Evolutionary conservation across 257 asterid species (phyloP).

Genomic region (Cordia subcordata): DNA sequence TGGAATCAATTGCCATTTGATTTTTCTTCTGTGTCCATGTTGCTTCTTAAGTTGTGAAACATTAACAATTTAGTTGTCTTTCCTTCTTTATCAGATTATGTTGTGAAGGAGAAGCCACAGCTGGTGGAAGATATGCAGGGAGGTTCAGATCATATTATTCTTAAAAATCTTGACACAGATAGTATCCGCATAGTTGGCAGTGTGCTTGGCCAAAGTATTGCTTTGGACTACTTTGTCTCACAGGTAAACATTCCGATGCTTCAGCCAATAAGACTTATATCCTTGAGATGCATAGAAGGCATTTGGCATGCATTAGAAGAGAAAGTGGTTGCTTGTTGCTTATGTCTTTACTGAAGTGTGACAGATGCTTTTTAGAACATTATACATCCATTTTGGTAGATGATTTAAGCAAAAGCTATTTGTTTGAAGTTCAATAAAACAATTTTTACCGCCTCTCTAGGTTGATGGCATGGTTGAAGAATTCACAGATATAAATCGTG

Average conservation of each 20-base stretch:
- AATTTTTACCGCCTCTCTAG: conserved; percentile 25
- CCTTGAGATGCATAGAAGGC: not conserved
- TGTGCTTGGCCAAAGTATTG: conserved; percentile 97
- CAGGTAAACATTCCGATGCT: conserved; percentile 49
- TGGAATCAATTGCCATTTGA: not conserved
- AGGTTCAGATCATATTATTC: conserved; percentile 75
- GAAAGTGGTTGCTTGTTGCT: not conserved
- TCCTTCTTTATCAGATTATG: conserved; percentile 58
- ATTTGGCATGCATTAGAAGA: not conserved
- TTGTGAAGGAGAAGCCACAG: conserved; percentile 85
- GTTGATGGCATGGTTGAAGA: conserved; percentile 96
- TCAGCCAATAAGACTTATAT: not conserved
- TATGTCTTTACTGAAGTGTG: too few species aligned
- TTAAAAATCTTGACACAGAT: conserved; percentile 75
- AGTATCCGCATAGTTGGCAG: conserved; percentile 86
- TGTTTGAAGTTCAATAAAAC: not conserved
- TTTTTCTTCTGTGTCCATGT: not conserved
- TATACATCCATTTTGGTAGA: not conserved
- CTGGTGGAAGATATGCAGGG: conserved; percentile 90
- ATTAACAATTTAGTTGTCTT: not conserved
- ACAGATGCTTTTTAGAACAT: too few species aligned
- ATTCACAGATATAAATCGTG: conserved; percentile 86
- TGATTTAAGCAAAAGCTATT: not conserved
- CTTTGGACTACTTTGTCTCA: conserved; percentile 92
- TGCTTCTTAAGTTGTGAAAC: not conserved